Evolutionary conservation across 1,284 basidiomycete species (phyloP), one percentile per base, ranked within the genome.

Genomic region (Fomitopsis palustris): DNA sequence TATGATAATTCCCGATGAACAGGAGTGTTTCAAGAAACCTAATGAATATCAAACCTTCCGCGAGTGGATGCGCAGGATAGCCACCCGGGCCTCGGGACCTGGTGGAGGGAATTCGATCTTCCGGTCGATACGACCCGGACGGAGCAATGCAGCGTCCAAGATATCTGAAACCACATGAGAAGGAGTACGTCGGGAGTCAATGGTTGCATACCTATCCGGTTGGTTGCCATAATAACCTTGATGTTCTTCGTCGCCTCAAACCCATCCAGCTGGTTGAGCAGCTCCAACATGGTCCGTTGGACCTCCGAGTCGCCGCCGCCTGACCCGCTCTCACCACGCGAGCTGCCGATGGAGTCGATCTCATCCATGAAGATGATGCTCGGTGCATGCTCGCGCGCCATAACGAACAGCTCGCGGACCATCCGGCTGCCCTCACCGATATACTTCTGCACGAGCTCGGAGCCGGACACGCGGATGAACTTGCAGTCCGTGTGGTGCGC

Each of bases 281-380:
- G 74, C 77, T 99, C 96, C 75, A 98, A 78, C 96, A 98, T 98
- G 61, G 96, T 99, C 60, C 96, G 81, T 79, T 99, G 96, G 58
- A 98, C 96, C 75, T 98, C 96, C 5, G 93, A 96, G 71, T 99
- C 96, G 1, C 95, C 94, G 47, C 91, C 87, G 0, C 93, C 92
- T 27, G 92, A 92, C 12, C 93, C 92, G 65, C 92, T 88, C 67
- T 95, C 94, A 25, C 95, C 95, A 72, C 96, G 79, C 58, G 93
- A 95, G 62, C 91, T 94, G 56, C 96, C 96, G 69, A 99, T 99
- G 23, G 93, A 96, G 77, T 99, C 96, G 67, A 99, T 98, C 75
- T 99, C 96, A 77, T 99, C 96, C 95, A 99, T 98, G 80, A 99
- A 98, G 72, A 99, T 97, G 79, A 99, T 98, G 73, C 90, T 93